Evolutionary conservation across 768 basidiomycete species (phyloP).

Genomic region (Podaxis carcinomalis): DNA sequence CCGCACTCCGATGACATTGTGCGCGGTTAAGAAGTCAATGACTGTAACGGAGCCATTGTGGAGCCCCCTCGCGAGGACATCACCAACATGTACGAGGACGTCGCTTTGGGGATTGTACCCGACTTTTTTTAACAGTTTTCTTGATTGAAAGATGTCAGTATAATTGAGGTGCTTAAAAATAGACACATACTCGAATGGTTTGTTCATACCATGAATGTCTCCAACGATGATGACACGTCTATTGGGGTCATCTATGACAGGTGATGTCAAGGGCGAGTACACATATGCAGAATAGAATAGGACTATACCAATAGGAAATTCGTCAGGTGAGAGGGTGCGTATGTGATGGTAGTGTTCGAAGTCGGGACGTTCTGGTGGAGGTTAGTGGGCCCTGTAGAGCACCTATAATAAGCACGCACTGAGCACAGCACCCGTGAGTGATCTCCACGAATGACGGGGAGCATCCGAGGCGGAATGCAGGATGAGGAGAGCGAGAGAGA

Average conservation of each 20-base stretch:
- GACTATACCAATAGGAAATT: constrained; percentile 52
- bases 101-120: constrained; percentile 60
- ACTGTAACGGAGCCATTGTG: constrained; percentile 57
- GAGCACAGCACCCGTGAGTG: background rate
- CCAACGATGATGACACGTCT: constrained; percentile 74
- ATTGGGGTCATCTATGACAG: constrained; percentile 38
- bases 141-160: constrained; percentile 29
- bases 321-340: constrained; percentile 35
- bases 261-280: background rate
- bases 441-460: background rate
- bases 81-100: constrained; percentile 78
- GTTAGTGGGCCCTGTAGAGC: background rate
- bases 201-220: constrained; percentile 83
- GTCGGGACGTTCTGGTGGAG: constrained; percentile 42
- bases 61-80: constrained; percentile 70
- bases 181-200: constrained; percentile 55
- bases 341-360: constrained; percentile 47
- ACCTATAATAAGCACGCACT: background rate
- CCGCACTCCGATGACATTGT: constrained; percentile 75
- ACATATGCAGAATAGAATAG: background rate
- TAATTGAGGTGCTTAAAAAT: background rate
- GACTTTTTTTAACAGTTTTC: constrained; percentile 53
- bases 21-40: constrained; percentile 56
- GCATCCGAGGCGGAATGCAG: background rate
- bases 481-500: background rate